phyloP scores from a whole-genome alignment of 345 rosid genomes.

The Salix koriyanagi region DNA sequence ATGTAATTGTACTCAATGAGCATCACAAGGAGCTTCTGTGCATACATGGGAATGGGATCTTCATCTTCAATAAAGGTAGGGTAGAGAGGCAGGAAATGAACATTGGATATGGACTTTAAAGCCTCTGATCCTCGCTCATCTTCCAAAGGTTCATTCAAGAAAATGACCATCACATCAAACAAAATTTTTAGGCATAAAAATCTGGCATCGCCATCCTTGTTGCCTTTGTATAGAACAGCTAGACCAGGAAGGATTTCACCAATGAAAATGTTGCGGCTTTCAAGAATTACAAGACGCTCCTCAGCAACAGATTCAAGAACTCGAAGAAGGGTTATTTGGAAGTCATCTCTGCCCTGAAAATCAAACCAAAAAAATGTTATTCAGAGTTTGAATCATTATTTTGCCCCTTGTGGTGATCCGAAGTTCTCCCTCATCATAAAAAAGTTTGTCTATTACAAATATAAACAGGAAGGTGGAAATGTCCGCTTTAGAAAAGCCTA shows the following conservation, averaged over 20 bases:
- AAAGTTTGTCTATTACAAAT: not conserved
- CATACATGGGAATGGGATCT: slow-evolving; percentile 96
- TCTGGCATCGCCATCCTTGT: slow-evolving; percentile 89
- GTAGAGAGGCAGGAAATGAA: slow-evolving; percentile 91
- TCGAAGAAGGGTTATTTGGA: slow-evolving; percentile 85
- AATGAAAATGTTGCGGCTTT: slow-evolving; percentile 49
- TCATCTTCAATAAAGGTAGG: slow-evolving; percentile 89
- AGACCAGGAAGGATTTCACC: slow-evolving; percentile 79
- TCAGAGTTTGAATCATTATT: slow-evolving; percentile 6
- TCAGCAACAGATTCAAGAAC: slow-evolving; percentile 74
- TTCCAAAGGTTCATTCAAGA: slow-evolving; percentile 59
- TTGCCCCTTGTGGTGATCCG: not conserved
- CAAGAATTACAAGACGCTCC: slow-evolving; percentile 56
- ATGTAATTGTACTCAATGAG: slow-evolving; percentile 72
- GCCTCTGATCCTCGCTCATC: slow-evolving; percentile 48
- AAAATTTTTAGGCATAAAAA: slow-evolving; percentile 84
- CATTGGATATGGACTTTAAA: slow-evolving; percentile 65
- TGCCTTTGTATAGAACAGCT: slow-evolving; percentile 72
- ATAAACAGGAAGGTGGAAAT: not conserved
- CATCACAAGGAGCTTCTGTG: slow-evolving; percentile 93
- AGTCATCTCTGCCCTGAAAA: slow-evolving; percentile 86
- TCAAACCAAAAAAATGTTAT: slow-evolving; percentile 1
- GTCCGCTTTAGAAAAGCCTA: not conserved
- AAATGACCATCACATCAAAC: slow-evolving; percentile 71
- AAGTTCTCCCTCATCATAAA: not conserved